Evolutionary conservation across 441 rosid genomes (phyloP).

Genomic region (Iberis amara): DNA sequence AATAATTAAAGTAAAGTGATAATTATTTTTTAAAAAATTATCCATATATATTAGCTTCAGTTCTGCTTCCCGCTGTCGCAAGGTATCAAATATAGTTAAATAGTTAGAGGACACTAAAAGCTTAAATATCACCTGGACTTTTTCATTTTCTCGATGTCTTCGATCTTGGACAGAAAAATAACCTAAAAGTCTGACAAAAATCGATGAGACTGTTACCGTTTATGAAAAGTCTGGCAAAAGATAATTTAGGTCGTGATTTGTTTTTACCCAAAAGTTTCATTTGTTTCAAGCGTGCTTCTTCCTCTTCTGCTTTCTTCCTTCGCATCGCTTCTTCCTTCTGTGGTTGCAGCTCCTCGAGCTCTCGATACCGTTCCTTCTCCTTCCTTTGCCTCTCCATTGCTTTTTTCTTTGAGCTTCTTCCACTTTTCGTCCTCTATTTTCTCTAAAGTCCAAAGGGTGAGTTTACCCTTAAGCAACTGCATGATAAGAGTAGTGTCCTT

Average conservation of each 20-base stretch:
- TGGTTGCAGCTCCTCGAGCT: conserved; percentile 74
- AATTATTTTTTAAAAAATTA: no score
- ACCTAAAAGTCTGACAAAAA: conserved; percentile 9
- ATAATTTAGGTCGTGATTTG: conserved; percentile 82
- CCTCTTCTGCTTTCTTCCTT: conserved; percentile 86
- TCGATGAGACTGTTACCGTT: conserved; percentile 3
- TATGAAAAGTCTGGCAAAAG: no score
- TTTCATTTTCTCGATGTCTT: conserved; percentile 34
- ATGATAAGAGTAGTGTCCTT: no score
- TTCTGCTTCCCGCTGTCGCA: conserved; percentile 92
- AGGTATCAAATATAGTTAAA: conserved; percentile 35
- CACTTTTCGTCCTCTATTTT: conserved; percentile 71
- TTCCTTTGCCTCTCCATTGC: conserved; percentile 74
- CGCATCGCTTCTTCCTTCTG: conserved; percentile 76
- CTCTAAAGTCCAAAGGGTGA: no score
- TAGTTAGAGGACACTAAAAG: conserved; percentile 36
- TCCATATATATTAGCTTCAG: conserved; percentile 66
- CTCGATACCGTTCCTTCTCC: conserved; percentile 79
- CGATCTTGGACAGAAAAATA: conserved; percentile 34
- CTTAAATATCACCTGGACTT: conserved; percentile 31
- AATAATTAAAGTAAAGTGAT: no score
- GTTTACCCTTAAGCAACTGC: no score
- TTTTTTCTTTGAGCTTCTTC: conserved; percentile 80
- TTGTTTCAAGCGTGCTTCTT: conserved; percentile 79
- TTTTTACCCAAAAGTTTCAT: conserved; percentile 90